Evolutionary conservation across 2,329 filamentous ascomycete species (phyloP).

Genomic region (Orbilia blumenaviensis): DNA sequence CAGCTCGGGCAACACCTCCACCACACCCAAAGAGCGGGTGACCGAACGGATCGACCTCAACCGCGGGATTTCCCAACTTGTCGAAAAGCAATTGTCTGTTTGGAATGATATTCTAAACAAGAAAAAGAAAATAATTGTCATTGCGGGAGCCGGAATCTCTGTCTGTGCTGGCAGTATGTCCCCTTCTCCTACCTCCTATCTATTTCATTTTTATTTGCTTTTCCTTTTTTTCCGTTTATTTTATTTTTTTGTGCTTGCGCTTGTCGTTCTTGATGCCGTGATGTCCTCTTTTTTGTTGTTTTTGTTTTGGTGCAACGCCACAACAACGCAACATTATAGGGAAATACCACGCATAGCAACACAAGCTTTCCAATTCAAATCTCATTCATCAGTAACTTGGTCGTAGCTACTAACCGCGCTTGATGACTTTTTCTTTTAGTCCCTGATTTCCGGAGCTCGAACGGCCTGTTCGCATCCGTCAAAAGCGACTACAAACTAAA

Average conservation of each 20-base stretch:
- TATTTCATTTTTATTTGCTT: too few relatives aligned
- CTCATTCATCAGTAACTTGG: not conserved
- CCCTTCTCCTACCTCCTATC: slow-evolving; percentile 49
- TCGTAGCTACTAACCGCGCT: slow-evolving; percentile 6
- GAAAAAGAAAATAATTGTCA: slow-evolving; percentile 95
- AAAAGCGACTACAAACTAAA: slow-evolving; percentile 90
- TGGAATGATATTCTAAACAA: slow-evolving; percentile 79
- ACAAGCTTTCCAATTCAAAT: not conserved
- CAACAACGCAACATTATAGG: slow-evolving; percentile 29
- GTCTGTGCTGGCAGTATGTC: slow-evolving; percentile 86
- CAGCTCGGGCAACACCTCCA: slow-evolving; percentile 49
- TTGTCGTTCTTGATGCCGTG: not conserved
- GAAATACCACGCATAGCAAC: slow-evolving; percentile 42
- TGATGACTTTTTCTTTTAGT: slow-evolving; percentile 65
- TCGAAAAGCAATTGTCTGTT: slow-evolving; percentile 72
- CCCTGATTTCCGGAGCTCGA: slow-evolving; percentile 92
- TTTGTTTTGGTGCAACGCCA: slow-evolving; percentile 39
- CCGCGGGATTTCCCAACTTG: slow-evolving; percentile 62
- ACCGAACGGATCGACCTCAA: slow-evolving; percentile 82
- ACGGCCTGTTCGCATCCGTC: slow-evolving; percentile 85
- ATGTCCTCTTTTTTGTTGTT: slow-evolving; percentile 37
- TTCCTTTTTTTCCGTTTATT: slow-evolving; percentile 35
- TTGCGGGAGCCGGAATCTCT: slow-evolving; percentile 95
- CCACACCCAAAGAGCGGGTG: slow-evolving; percentile 64
- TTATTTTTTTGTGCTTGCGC: not conserved